A percentile compares a stretch with the other conserved stretches of the same genome.
Conservation (phyloP, 768 basidiomycete genomes). For the Boletus bicolor region DNA sequence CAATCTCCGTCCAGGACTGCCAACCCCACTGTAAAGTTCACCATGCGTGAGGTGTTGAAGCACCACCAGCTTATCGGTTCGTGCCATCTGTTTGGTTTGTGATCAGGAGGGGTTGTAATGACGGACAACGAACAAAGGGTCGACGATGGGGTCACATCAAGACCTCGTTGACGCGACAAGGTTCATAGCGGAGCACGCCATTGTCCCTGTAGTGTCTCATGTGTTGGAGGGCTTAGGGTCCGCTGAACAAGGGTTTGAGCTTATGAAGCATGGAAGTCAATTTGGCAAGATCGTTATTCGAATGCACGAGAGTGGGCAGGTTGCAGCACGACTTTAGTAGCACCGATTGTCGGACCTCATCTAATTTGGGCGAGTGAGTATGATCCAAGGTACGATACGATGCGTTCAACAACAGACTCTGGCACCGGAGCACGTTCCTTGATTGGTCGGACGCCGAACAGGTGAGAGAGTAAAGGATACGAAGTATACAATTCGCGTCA, state of each 20-base stretch:
- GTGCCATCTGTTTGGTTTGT: slow-evolving; percentile 14
- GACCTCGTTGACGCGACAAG: slow-evolving; percentile 70
- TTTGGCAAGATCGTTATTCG: slow-evolving; percentile 77
- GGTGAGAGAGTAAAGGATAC: background rate
- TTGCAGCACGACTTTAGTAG: slow-evolving; percentile 24
- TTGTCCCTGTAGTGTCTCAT: slow-evolving; percentile 68
- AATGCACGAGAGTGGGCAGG: slow-evolving; percentile 31
- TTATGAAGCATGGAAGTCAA: slow-evolving; percentile 60
- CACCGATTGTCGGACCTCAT: background rate
- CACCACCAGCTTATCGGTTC: slow-evolving; percentile 72
- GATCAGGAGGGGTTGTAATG: slow-evolving; percentile 5
- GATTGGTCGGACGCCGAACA: background rate
- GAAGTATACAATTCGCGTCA: slow-evolving; percentile 9
- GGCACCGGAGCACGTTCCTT: background rate
- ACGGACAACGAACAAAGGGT: slow-evolving; percentile 45
- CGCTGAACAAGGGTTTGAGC: slow-evolving; percentile 68
- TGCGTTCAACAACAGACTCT: background rate
- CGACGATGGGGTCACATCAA: slow-evolving; percentile 78
- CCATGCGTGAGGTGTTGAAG: slow-evolving; percentile 75
- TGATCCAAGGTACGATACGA: background rate
- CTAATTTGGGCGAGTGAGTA: background rate
- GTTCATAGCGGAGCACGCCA: slow-evolving; percentile 63
- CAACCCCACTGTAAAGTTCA: slow-evolving; percentile 55
- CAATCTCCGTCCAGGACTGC: slow-evolving; percentile 51
- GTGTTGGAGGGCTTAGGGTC: slow-evolving; percentile 64